A percentile compares a stretch with the other conserved stretches of the same genome.
Evolutionary conservation across 2,329 filamentous ascomycete species (phyloP).

Genomic region (Ilyonectria mors-panacis): DNA sequence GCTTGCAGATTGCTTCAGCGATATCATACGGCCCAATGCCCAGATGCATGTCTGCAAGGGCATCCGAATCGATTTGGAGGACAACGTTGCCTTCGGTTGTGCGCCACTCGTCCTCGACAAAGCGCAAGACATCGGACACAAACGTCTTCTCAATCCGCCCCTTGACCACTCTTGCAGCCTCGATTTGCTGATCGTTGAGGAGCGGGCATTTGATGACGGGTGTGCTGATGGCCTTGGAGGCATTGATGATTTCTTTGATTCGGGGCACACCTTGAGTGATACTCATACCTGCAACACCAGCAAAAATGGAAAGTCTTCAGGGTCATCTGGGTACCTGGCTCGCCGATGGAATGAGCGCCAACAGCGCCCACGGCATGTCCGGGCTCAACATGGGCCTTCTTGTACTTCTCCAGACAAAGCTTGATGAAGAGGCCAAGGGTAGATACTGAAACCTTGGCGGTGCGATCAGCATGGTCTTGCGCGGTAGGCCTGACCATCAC

Average conservation of each 20-base stretch:
- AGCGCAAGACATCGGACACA: conserved; percentile 83
- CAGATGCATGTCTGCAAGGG: conserved; percentile 84
- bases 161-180: conserved; percentile 91
- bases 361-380: conserved; percentile 97
- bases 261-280: conserved; percentile 99
- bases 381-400: conserved; percentile 91
- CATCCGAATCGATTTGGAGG: conserved; percentile 85
- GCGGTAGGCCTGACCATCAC: conserved; percentile 40
- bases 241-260: conserved; percentile 99
- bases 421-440: conserved; percentile 84
- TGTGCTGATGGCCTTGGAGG: conserved; percentile 92
- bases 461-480: conserved; percentile 73
- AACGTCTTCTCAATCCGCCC: conserved; percentile 96
- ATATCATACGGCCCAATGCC: conserved; percentile 84
- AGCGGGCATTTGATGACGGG: conserved; percentile 92
- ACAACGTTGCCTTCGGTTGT: conserved; percentile 81
- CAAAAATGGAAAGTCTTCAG: conserved; percentile 99
- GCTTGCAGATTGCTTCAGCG: conserved; percentile 79
- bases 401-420: conserved; percentile 90
- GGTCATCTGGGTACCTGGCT: conserved; percentile 99
- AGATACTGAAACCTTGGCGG: conserved; percentile 84
- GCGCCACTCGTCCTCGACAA: conserved; percentile 92
- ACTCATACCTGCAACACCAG: conserved; percentile 99
- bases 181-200: conserved; percentile 80
- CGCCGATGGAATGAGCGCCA: conserved; percentile 97